Percentiles rank a stretch among this genome's conserved stretches.
These are phyloP conservation scores for Lotus japonicus DNA, from an alignment of 306 rosid genomes.

Conservation along the genomic window DNA sequence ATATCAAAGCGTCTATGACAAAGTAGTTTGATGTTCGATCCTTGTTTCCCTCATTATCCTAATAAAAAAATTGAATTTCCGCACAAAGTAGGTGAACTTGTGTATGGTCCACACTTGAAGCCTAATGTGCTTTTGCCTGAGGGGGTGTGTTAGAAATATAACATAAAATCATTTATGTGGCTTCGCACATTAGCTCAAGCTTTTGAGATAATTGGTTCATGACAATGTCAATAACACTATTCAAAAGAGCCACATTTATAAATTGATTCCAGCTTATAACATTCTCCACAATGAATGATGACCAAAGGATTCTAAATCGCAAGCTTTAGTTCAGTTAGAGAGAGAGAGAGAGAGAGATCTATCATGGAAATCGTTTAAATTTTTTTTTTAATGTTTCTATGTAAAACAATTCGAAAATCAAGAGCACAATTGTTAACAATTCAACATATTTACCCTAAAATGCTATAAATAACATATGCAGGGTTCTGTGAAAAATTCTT, in stretches of 20 bases:
- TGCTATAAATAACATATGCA: neutral
- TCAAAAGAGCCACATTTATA: neutral
- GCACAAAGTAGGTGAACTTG: too few species aligned
- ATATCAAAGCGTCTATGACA: too few species aligned
- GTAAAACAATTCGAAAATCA: neutral
- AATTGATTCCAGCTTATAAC: constrained; percentile 1
- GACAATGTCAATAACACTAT: neutral
- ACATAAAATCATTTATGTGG: too few species aligned
- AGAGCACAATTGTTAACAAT: neutral
- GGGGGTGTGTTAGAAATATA: too few species aligned
- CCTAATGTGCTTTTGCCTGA: too few species aligned
- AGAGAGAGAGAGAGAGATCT: neutral
- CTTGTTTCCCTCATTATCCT: too few species aligned
- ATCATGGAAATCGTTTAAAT: neutral
- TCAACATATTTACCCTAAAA: neutral
- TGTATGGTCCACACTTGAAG: too few species aligned
- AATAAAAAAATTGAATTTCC: too few species aligned
- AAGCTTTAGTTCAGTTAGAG: neutral
- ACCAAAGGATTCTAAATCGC: neutral
- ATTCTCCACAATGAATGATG: neutral
- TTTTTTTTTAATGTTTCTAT: neutral
- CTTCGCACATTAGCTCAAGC: too few species aligned
- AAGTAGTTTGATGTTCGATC: too few species aligned
- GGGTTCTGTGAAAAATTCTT: neutral
- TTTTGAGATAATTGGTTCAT: too few species aligned